phyloP scores from a whole-genome alignment of 2,329 filamentous ascomycete genomes.

The Fusarium nematophilum region DNA sequence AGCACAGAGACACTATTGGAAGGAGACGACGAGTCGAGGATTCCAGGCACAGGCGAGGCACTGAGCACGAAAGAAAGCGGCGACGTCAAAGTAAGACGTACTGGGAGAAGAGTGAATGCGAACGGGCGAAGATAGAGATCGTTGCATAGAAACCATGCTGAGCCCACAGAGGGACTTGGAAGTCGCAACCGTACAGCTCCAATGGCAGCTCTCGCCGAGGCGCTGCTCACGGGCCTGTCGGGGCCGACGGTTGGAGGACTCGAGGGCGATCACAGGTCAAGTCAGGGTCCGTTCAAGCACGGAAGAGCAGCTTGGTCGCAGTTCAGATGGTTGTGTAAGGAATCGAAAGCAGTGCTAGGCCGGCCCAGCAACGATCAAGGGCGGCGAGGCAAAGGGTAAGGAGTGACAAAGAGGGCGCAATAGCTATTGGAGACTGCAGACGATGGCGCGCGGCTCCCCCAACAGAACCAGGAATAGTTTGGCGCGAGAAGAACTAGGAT shows the following conservation, averaged over 20 bases:
- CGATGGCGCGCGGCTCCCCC: conserved; percentile 33
- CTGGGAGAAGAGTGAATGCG: conserved; percentile 67
- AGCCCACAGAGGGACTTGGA: conserved; percentile 54
- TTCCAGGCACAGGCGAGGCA: conserved; percentile 5
- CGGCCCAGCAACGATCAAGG: conserved; percentile 34
- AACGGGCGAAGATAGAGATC: conserved; percentile 71
- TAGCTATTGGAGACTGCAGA: conserved; percentile 24
- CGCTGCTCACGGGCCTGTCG: conserved; percentile 39
- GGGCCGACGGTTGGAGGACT: conserved; percentile 28
- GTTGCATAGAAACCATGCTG: conserved; percentile 72
- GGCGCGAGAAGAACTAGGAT: conserved; percentile 23
- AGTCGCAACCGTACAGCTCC: conserved; percentile 51
- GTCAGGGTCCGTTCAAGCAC: too few species aligned
- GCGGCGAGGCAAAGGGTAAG: conserved; percentile 16
- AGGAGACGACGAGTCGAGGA: conserved; percentile 16
- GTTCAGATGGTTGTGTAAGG: conserved; percentile 15
- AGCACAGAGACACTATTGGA: conserved; percentile 37
- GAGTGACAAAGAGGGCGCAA: conserved; percentile 30
- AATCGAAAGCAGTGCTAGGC: conserved; percentile 27
- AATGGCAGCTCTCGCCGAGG: conserved; percentile 45
- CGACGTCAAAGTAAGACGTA: conserved; percentile 58
- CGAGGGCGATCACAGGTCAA: conserved; percentile 9
- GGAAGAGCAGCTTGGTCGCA: too few species aligned
- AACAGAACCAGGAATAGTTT: conserved; percentile 18
- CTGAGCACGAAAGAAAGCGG: conserved; percentile 6